Conservation (phyloP, 805 yeast genomes). For the Hanseniaspora pseudoguilliermondii region DNA sequence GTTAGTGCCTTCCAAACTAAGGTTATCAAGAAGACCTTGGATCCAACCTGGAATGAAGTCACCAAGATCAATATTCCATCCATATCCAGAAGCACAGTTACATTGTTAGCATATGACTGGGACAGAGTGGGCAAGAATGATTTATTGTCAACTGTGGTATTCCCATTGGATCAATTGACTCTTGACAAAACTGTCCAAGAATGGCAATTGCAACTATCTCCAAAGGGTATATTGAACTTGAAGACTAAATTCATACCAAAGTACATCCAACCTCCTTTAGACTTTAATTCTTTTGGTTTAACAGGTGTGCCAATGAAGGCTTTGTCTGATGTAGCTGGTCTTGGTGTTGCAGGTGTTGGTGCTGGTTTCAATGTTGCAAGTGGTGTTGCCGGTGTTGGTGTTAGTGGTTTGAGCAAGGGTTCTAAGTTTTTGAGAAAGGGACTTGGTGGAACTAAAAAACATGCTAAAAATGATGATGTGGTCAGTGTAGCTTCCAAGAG, state of each 20-base stretch:
- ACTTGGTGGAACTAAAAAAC: slow-evolving; percentile 21
- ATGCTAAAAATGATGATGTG: background rate
- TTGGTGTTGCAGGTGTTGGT: slow-evolving; percentile 28
- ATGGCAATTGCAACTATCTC: slow-evolving; percentile 39
- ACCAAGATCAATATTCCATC: slow-evolving; percentile 50
- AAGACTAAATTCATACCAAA: slow-evolving; percentile 48
- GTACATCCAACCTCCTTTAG: slow-evolving; percentile 51
- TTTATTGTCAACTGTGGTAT: slow-evolving; percentile 37
- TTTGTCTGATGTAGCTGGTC: slow-evolving; percentile 33
- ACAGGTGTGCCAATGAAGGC: slow-evolving; percentile 38
- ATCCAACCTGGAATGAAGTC: slow-evolving; percentile 68
- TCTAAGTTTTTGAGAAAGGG: slow-evolving; percentile 30
- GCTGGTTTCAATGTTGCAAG: slow-evolving; percentile 33
- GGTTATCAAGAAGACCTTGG: slow-evolving; percentile 50
- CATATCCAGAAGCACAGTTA: slow-evolving; percentile 40
- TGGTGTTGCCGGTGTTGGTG: slow-evolving; percentile 32
- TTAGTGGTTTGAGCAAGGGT: slow-evolving; percentile 36
- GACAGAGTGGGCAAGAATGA: slow-evolving; percentile 63
- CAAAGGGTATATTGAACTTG: slow-evolving; percentile 52
- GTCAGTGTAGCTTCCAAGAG: slow-evolving; percentile 12
- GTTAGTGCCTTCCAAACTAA: slow-evolving; percentile 44
- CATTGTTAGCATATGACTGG: slow-evolving; percentile 55
- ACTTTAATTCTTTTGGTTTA: slow-evolving; percentile 29
- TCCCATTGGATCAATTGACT: slow-evolving; percentile 41
- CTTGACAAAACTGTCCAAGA: slow-evolving; percentile 33